phyloP scores from a whole-genome alignment of 257 asterid genomes.

The Cinchona pubescens region DNA sequence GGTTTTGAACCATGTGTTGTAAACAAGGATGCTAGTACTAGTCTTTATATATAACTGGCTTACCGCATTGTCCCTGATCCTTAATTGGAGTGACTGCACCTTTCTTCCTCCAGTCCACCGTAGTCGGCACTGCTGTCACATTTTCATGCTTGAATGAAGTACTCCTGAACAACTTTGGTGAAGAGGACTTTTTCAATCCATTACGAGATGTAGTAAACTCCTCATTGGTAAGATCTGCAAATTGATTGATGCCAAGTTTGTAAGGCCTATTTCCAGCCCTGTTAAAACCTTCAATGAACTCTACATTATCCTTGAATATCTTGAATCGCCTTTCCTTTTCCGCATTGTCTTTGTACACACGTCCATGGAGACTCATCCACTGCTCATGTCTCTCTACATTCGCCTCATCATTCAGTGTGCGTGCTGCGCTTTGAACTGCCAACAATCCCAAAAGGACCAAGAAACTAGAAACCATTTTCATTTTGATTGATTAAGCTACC shows the following conservation, averaged over 20 bases:
- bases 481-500: not conserved
- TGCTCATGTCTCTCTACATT: constrained; percentile 9
- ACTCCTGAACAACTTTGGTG: not conserved
- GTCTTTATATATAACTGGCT: not conserved
- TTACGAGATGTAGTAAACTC: constrained; percentile 22
- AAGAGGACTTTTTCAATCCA: constrained; percentile 14
- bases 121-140: not conserved
- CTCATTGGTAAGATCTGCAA: constrained; percentile 24
- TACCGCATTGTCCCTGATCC: constrained; percentile 18
- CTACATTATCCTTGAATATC: constrained; percentile 14
- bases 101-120: not conserved
- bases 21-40: not conserved
- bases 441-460: constrained; percentile 10
- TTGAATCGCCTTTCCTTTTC: constrained; percentile 19
- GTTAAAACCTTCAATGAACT: constrained; percentile 12
- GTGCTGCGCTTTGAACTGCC: constrained; percentile 7
- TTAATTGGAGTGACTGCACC: not conserved
- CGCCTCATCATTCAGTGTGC: not conserved
- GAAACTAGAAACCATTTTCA: not conserved
- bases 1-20: too few species aligned
- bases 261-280: constrained; percentile 16
- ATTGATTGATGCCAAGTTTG: constrained; percentile 23
- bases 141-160: constrained; percentile 5
- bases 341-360: constrained; percentile 1
- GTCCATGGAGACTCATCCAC: constrained; percentile 12